These are phyloP conservation scores for Houttuynia cordata DNA, from an alignment of 164 flowering plant species.

Conservation along the genomic window DNA sequence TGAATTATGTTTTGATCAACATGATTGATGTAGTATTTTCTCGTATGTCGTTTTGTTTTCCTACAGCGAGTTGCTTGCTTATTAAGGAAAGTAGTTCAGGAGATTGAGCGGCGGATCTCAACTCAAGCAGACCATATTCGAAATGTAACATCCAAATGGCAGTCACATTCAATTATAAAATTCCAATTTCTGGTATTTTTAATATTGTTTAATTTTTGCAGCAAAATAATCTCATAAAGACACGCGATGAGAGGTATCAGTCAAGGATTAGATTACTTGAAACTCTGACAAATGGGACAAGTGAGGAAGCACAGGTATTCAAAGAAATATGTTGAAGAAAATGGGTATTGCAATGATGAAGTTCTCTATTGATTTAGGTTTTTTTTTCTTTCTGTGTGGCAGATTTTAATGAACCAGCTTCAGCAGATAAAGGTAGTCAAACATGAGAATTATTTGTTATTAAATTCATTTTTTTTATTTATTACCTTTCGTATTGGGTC, in stretches of 20 bases:
- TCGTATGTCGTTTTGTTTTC: no score
- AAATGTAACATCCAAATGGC: conserved; percentile 33
- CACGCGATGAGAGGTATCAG: conserved; percentile 68
- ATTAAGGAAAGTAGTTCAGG: conserved; percentile 55
- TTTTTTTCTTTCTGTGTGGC: conserved; percentile 9
- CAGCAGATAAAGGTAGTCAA: conserved; percentile 55
- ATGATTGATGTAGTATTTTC: not conserved
- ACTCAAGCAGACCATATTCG: conserved; percentile 55
- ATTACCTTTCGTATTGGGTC: no score
- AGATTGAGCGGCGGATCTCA: conserved; percentile 62
- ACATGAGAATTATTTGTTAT: not conserved
- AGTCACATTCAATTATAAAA: not conserved
- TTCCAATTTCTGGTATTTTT: conserved; percentile 3
- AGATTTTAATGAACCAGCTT: conserved; percentile 60
- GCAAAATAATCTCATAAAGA: conserved; percentile 66
- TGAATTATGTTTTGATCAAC: not conserved
- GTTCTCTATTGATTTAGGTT: not conserved
- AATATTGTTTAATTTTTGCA: conserved; percentile 23
- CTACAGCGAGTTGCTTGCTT: conserved; percentile 51
- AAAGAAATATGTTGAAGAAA: not conserved
- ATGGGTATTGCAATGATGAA: not conserved
- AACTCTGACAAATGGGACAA: conserved; percentile 66
- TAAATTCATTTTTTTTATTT: no score
- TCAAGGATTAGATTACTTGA: conserved; percentile 63
- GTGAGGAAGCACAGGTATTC: conserved; percentile 74